Evolutionary conservation across 805 yeast genomes (phyloP).

Genomic region (Metschnikowia sp.): DNA sequence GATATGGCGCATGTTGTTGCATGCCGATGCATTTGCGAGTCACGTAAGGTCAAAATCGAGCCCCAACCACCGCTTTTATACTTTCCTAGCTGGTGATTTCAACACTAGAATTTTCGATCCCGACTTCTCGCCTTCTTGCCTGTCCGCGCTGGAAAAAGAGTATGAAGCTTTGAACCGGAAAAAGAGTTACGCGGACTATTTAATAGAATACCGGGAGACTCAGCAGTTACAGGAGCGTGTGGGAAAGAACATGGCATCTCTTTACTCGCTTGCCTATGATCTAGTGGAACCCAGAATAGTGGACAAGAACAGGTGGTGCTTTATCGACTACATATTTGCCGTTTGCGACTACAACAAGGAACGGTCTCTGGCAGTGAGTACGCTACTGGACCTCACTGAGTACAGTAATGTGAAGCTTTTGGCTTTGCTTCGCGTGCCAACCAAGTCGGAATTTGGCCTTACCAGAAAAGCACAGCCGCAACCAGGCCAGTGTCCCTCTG

Average conservation of each 20-base stretch:
- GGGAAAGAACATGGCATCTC: neutral
- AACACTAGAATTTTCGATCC: constrained; percentile 1
- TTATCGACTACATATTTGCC: constrained; percentile 1
- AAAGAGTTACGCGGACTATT: neutral
- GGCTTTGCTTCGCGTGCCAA: constrained; percentile 3
- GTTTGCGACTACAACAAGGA: neutral
- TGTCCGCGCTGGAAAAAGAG: neutral
- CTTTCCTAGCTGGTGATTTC: constrained; percentile 3
- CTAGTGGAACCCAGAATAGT: neutral
- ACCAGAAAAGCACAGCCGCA: neutral
- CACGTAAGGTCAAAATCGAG: neutral
- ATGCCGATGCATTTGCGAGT: neutral
- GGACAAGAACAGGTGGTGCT: neutral
- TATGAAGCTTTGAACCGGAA: neutral
- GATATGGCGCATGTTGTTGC: neutral
- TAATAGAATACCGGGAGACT: neutral
- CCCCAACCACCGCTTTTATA: neutral
- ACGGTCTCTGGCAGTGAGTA: neutral
- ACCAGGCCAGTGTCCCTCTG: constrained; percentile 4
- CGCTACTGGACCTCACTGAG: neutral
- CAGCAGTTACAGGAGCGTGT: neutral
- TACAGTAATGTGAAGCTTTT: neutral
- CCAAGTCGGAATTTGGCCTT: neutral
- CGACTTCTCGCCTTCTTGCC: neutral
- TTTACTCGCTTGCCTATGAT: neutral